These are phyloP conservation scores for Epichloe typhina DNA, from an alignment of 2,329 filamentous ascomycete genomes.

Conservation along the genomic window DNA sequence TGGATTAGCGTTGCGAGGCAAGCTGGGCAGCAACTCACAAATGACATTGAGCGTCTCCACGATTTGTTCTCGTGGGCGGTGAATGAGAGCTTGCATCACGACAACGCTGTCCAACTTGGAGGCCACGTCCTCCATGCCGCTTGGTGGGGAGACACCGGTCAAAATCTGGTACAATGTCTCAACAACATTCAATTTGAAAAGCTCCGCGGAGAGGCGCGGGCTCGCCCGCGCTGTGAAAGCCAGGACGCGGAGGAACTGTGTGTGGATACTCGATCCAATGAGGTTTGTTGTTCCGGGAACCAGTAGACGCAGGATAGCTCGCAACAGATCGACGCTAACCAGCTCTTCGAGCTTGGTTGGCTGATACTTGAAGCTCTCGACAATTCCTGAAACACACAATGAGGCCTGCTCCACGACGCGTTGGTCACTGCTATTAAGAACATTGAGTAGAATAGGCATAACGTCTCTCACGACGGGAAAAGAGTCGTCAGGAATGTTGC, in stretches of 20 bases:
- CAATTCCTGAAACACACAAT: conserved; percentile 85
- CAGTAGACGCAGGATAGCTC: conserved; percentile 72
- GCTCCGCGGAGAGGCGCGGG: conserved; percentile 71
- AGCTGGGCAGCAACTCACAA: conserved; percentile 76
- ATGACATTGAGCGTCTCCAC: conserved; percentile 96
- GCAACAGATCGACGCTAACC: conserved; percentile 75
- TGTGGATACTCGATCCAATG: conserved; percentile 88
- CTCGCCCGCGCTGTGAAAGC: conserved; percentile 85
- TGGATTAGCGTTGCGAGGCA: conserved; percentile 43
- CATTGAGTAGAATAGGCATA: conserved; percentile 88
- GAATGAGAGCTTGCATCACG: conserved; percentile 97
- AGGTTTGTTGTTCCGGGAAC: conserved; percentile 91
- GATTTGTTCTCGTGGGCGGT: conserved; percentile 88
- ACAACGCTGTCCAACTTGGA: conserved; percentile 90
- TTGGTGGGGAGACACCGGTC: conserved; percentile 85
- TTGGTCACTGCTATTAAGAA: conserved; percentile 84
- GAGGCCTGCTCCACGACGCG: conserved; percentile 95
- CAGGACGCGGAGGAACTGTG: conserved; percentile 84
- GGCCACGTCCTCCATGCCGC: conserved; percentile 60
- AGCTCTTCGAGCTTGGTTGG: conserved; percentile 82
- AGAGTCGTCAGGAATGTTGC: conserved; percentile 88
- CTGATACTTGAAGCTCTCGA: conserved; percentile 91
- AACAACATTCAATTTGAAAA: conserved; percentile 93
- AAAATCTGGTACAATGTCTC: conserved; percentile 96
- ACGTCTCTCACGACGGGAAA: conserved; percentile 87